Conservation (phyloP, 306 rosid genomes). For the Glycine latifolia region DNA sequence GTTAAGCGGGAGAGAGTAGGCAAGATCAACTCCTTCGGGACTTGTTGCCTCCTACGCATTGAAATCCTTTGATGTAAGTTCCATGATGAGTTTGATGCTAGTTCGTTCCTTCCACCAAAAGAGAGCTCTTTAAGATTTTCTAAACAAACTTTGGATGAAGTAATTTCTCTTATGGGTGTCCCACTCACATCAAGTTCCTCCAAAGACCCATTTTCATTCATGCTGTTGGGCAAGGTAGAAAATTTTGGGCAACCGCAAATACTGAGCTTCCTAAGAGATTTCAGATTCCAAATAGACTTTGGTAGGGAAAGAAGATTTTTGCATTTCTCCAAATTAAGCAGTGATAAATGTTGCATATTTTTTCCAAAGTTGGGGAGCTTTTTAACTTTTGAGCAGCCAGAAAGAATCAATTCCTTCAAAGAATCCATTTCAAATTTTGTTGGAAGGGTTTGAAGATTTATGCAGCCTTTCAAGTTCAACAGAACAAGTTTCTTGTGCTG, state of each 20-base stretch:
- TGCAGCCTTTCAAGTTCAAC: constrained; percentile 17
- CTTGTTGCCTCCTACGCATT: constrained; percentile 6
- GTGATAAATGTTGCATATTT: constrained; percentile 16
- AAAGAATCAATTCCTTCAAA: constrained; percentile 31
- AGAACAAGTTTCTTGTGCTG: constrained; percentile 23
- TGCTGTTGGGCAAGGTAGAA: no score
- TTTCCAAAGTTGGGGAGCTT: constrained; percentile 11
- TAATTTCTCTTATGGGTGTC: not conserved
- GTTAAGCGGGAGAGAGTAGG: constrained; percentile 9
- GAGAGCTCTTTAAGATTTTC: not conserved
- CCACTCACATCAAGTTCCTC: constrained; percentile 1
- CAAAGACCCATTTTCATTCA: no score
- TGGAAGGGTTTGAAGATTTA: constrained; percentile 24
- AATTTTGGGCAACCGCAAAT: no score
- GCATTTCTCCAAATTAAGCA: constrained; percentile 22
- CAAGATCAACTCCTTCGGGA: not conserved
- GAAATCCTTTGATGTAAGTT: constrained; percentile 4
- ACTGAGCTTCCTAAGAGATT: no score
- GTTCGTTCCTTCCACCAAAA: constrained; percentile 1
- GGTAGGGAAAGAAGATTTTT: constrained; percentile 17
- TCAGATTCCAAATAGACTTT: constrained; percentile 19
- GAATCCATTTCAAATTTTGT: constrained; percentile 6
- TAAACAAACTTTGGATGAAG: not conserved
- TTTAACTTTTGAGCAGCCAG: constrained; percentile 21
- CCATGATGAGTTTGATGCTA: not conserved